Base-by-base conservation (phyloP, 352 stramenopile species). In the Phytophthora constricta region DNA sequence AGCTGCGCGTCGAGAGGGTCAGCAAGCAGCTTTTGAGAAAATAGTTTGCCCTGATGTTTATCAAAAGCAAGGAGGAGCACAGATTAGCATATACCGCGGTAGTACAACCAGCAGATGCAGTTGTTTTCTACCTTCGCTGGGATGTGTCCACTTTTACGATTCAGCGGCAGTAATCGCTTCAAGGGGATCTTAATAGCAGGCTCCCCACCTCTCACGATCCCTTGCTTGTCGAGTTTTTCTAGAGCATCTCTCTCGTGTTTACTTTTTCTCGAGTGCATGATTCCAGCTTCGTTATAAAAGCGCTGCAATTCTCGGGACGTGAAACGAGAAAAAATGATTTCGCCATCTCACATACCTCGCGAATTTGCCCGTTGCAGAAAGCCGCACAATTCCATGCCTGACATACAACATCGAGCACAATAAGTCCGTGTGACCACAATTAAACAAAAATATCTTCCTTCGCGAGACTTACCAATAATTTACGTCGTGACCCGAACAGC, bases 301-400 rank as follows among this genome's bases (percentile, higher is more conserved):
- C 48, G 23, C 53, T 33, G 23, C 63, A 53, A 10, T 34, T 34
- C 27, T 72, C 51, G 11, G 53, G 58, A 31, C 79, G 65, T 11
- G 69, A 74, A 19, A 76, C 27, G 17, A 82, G 39, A 19, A 59
- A 68, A 57, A 89, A 89, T 13, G 65, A 47, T 27, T 66, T 67
- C 25, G 90, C 42, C 5, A 79, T 58, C 41, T 72, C 58, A 66
- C 76, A 87, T 34, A 89, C 59, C 27, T 58, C 68, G 43, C 60
- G 53, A 53, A 94, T 77, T 48, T 82, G 74, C n/a, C 77, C 47
- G 20, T 41, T 53, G 23, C 73, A 73, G 17, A 92, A 72, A 16
- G 77, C 77, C 31, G 81, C 79, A 57, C 80, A 90, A 53, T 82
- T 94, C 86, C 86, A 94, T 23, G 80, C 80, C 80, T 88, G 39